A percentile compares a stretch with the other conserved stretches of the same genome.
Conservation (phyloP, 1,284 basidiomycete species). For the Coniferiporia sulphurascens region DNA sequence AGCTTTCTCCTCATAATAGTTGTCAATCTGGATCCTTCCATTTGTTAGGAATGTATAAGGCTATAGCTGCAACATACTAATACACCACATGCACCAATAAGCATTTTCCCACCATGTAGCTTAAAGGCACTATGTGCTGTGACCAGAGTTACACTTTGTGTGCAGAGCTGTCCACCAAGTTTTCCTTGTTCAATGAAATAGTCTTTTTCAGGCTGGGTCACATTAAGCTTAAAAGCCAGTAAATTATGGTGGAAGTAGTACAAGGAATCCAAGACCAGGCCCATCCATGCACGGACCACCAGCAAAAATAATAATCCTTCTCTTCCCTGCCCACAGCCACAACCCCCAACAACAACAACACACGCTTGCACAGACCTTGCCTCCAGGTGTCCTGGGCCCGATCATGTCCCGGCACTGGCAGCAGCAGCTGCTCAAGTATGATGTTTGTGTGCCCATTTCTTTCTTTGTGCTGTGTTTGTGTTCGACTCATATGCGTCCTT, state of each 20-base stretch:
- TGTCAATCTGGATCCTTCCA: constrained; percentile 88
- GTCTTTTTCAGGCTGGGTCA: constrained; percentile 86
- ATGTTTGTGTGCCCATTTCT: too few relatives aligned
- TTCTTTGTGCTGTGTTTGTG: too few relatives aligned
- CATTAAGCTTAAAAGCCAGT: constrained; percentile 85
- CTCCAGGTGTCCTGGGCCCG: constrained; percentile 52
- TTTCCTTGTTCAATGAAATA: constrained; percentile 85
- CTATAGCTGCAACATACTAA: constrained; percentile 1
- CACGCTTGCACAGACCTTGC: constrained; percentile 57
- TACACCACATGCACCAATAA: constrained; percentile 58
- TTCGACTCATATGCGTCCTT: too few relatives aligned
- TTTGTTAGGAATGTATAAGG: constrained; percentile 41
- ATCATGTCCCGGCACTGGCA: constrained; percentile 74
- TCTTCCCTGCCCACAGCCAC: constrained; percentile 61
- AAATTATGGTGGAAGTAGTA: constrained; percentile 94
- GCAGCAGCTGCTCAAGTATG: constrained; percentile 72
- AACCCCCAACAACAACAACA: constrained; percentile 39
- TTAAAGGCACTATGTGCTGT: constrained; percentile 93
- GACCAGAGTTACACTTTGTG: constrained; percentile 90
- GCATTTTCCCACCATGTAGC: constrained; percentile 86
- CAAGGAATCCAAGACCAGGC: constrained; percentile 97
- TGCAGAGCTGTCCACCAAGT: constrained; percentile 83
- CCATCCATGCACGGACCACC: constrained; percentile 98
- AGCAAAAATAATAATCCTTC: constrained; percentile 90
- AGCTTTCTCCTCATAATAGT: constrained; percentile 89